A percentile compares a stretch with the other conserved stretches of the same genome.
Conservation (phyloP, 73 alveolate species). For the Paramecium sexaurelia region DNA sequence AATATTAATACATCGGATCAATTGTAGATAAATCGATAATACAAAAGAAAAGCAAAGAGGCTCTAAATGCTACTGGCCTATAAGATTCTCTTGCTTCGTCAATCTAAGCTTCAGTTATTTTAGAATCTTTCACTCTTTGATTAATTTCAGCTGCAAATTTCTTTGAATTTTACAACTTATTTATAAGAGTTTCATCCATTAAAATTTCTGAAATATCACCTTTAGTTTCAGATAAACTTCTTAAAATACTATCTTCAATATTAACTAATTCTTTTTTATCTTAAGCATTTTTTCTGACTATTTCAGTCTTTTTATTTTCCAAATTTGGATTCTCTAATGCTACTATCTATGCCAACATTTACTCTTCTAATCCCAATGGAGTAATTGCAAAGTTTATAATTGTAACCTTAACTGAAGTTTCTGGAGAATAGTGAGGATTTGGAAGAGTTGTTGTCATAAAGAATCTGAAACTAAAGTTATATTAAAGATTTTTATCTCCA, state of each 20-base stretch:
- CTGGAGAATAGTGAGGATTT: conserved; percentile 99
- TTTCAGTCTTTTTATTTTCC: conserved; percentile 77
- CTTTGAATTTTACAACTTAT: conserved; percentile 94
- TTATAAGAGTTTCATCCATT: conserved; percentile 95
- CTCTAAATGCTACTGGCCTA: conserved; percentile 99
- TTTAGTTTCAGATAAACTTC: conserved; percentile 91
- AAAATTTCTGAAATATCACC: conserved; percentile 93
- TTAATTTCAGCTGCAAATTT: conserved; percentile 96
- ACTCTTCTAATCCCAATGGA: conserved; percentile 99
- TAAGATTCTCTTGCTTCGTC: conserved; percentile 92
- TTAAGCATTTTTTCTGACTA: conserved; percentile 82
- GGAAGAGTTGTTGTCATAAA: conserved; percentile 97
- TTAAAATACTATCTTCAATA: conserved; percentile 96
- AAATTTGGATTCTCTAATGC: conserved; percentile 95
- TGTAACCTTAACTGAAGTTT: conserved; percentile 97
- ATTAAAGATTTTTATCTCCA: conserved; percentile 89
- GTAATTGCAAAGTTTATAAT: conserved; percentile 99
- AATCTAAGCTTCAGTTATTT: conserved; percentile 96
- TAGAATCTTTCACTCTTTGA: conserved; percentile 96
- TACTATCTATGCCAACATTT: conserved; percentile 98
- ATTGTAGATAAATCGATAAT: conserved; percentile 87
- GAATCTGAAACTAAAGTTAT: conserved; percentile 93
- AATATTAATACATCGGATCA: conserved; percentile 99
- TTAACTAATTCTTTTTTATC: conserved; percentile 91
- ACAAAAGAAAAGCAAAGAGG: conserved; percentile 95